A percentile compares a stretch with the other conserved stretches of the same genome.
phyloP scores from a whole-genome alignment of 1,139 yeast genomes.

The Pichia sp. region DNA sequence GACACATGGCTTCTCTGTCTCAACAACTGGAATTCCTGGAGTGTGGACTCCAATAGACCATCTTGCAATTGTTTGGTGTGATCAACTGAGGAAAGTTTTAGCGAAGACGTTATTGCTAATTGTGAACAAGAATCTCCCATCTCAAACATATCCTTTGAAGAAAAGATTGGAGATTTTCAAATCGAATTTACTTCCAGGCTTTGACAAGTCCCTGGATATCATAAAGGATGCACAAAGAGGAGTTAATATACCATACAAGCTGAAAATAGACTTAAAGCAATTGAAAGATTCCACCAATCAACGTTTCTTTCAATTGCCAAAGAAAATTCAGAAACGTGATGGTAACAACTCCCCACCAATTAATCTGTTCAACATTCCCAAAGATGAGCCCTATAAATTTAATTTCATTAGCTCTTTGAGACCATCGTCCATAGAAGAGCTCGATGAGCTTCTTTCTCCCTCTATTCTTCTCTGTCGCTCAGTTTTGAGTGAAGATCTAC shows the following conservation, averaged over 20 bases:
- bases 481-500: conserved; percentile 4
- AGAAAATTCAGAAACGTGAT: conserved; percentile 16
- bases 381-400: conserved; percentile 24
- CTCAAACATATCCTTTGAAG: conserved; percentile 41
- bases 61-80: conserved; percentile 96
- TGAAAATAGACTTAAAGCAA: conserved; percentile 31
- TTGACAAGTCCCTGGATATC: conserved; percentile 18
- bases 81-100: conserved; percentile 64
- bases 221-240: conserved; percentile 24
- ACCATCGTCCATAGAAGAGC: conserved; percentile 19
- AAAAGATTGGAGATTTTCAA: conserved; percentile 55
- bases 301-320: conserved; percentile 22
- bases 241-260: conserved; percentile 20
- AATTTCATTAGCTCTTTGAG: conserved; percentile 25
- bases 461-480: conserved; percentile 26
- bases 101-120: conserved; percentile 56
- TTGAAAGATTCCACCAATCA: conserved; percentile 25
- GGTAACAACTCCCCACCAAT: conserved; percentile 21
- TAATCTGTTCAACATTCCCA: conserved; percentile 28
- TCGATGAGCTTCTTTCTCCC: conserved; percentile 18
- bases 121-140: conserved; percentile 38
- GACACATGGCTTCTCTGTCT: conserved; percentile 73
- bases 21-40: conserved; percentile 77
- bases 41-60: conserved; percentile 98
- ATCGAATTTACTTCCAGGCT: conserved; percentile 48